Base-by-base conservation (phyloP, 441 rosid species). In the Jatropha podagrica region DNA sequence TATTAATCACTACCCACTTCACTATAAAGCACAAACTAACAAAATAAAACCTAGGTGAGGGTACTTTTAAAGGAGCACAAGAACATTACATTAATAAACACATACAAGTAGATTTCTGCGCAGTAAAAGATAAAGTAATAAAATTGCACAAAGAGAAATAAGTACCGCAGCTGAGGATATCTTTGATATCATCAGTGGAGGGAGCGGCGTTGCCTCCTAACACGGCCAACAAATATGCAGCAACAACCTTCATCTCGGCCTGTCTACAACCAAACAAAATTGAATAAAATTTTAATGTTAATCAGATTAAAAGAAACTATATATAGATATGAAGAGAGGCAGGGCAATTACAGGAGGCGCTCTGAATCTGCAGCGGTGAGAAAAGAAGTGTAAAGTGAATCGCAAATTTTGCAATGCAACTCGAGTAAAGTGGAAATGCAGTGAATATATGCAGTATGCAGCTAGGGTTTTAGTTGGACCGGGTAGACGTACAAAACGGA, bases 161-260 rank as follows among this genome's bases (percentile, higher is more conserved):
- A 13, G 17, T 78, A 91, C 98, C 95, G 74, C 90, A 82, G 76
- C 87, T 92, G 38, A 91, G 91, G 37, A 93, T 92, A 10, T 70
- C 18, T 70, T 90, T 92, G 82, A 93, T 76, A 61, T 89, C 88
- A 0, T 55, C 83, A 27, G 94, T 88, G 3, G 90, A 77, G n/a
- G 97, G 95, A 65, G 17, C 38, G 51, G 82, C 11, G 85, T 89
- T 92, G 69, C 95, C 98, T 52, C 98, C 95, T 82, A 90, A 75
- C 23, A 85, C 91, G 32, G 94, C 95, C 40, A 91, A 84, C 84
- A 91, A 82, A 42, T 86, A 93, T 17, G 95, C 94, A 9, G 91
- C 91, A 11, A 85, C 73, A 62, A 86, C 63, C 80, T 80, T 80
- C 80, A 80, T 80, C 17, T 55, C 18, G 38, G 40, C 38, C 54